Evolutionary conservation across 176 grass and related monocot species (phyloP).

Genomic region (Triticum monococcum): DNA sequence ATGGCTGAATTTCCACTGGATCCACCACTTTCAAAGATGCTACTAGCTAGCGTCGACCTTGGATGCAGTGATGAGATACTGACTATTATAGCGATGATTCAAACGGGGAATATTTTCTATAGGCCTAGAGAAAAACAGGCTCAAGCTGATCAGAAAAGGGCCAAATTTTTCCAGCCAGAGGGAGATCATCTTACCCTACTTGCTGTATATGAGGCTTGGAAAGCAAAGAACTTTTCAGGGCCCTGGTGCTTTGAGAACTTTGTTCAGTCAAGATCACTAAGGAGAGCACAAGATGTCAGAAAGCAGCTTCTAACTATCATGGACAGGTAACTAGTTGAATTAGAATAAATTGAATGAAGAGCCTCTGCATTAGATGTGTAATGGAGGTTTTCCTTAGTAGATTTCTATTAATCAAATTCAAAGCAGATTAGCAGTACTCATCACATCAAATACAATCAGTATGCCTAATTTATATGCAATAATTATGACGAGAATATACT

Average conservation of each 20-base stretch:
- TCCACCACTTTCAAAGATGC: slow-evolving; percentile 89
- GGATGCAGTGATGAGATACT: slow-evolving; percentile 93
- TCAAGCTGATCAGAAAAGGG: slow-evolving; percentile 87
- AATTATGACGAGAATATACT: background rate
- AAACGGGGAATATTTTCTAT: slow-evolving; percentile 95
- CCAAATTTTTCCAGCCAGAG: slow-evolving; percentile 95
- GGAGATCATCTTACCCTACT: slow-evolving; percentile 93
- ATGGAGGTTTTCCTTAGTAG: background rate
- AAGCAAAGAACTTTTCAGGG: slow-evolving; percentile 91
- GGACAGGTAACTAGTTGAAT: slow-evolving; percentile 66
- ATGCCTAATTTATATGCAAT: background rate
- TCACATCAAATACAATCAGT: background rate
- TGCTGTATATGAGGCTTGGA: slow-evolving; percentile 98
- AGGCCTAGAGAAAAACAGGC: slow-evolving; percentile 93
- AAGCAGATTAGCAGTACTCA: background rate
- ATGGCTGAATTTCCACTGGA: slow-evolving; percentile 98
- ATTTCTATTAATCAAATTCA: background rate
- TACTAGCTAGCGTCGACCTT: slow-evolving; percentile 87
- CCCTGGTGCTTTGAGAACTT: slow-evolving; percentile 99
- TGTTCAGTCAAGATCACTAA: slow-evolving; percentile 80
- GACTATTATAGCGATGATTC: slow-evolving; percentile 96
- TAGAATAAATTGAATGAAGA: background rate
- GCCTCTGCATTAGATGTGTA: background rate
- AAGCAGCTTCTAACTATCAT: slow-evolving; percentile 97
- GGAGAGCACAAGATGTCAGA: slow-evolving; percentile 86